Evolutionary conservation across 257 asterid species (phyloP), one percentile per base, ranked within the genome.

Genomic region (Cinchona pubescens): DNA sequence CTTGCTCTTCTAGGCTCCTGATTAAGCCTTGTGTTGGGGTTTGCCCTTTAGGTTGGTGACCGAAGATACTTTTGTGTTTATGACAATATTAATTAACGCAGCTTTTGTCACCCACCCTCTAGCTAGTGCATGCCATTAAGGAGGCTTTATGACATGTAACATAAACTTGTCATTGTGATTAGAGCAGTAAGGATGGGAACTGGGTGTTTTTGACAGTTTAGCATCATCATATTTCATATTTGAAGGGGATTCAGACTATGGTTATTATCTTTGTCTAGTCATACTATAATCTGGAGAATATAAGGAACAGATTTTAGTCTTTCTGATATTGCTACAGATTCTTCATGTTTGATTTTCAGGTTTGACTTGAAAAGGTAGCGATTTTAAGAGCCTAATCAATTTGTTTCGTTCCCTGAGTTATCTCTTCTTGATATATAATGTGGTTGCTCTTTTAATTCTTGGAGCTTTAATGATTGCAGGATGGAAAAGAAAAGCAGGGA

Each of bases 401-500:
- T 51, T 38, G 75, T 19, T 25, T 58, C 58, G 34, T 37, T 60
- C 53, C 71, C 5, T 3, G 23, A 15, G 29, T 23, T 45, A 72
- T 65, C 16, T 19, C 7, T 72, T 43, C 7, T 38, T 32, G 37
- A 15, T 79, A 35, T 30, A 14, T 45, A 16, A 15, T 19, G 21
- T 67, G 64, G 55, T 37, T 61, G 8, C 34, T 42, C 27, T 70
- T 48, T 69, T 76, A 70, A 48, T 68, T 66, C 71, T 66, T 73
- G 76, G 78, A 48, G 73, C 84, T 78, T 15, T 55, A 74, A 58
- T 65, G 40, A 53, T 86, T 76, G 81, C 87, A 92, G 97, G 93
- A 85, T 71, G 99, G 88, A 56, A 89, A 87, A 83, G 98, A 87
- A 82, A 95, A 85, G 82, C 96, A 59, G 67, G 79, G 86, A 73